Evolutionary conservation across 768 basidiomycete species (phyloP).

Genomic region (Suillus variegatus): DNA sequence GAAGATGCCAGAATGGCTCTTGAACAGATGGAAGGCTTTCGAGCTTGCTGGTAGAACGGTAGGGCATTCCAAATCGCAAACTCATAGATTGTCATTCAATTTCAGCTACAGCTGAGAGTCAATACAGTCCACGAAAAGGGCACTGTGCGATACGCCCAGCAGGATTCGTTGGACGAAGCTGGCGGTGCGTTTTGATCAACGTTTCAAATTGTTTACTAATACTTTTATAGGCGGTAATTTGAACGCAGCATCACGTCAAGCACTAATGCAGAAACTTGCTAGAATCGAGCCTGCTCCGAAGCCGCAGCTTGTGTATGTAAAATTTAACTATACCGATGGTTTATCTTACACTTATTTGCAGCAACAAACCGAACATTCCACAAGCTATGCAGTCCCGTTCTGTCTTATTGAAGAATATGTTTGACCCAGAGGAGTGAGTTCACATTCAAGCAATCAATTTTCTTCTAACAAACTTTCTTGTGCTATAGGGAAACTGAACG

Average conservation of each 20-base stretch:
- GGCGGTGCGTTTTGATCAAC: conserved; percentile 57
- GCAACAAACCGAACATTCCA: conserved; percentile 77
- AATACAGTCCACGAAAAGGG: conserved; percentile 95
- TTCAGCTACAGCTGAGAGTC: conserved; percentile 64
- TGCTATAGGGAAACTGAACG: conserved; percentile 82
- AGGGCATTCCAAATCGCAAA: conserved; percentile 28
- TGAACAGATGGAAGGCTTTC: conserved; percentile 99
- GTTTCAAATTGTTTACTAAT: conserved; percentile 13
- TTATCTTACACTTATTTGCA: conserved; percentile 28
- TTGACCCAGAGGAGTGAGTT: conserved; percentile 91
- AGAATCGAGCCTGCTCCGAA: conserved; percentile 75
- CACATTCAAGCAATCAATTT: conserved; percentile 5
- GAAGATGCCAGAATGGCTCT: conserved; percentile 96
- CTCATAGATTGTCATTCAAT: conserved; percentile 13
- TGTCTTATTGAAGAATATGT: conserved; percentile 93
- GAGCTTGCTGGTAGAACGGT: conserved; percentile 95
- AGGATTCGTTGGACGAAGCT: conserved; percentile 85
- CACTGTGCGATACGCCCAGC: conserved; percentile 68
- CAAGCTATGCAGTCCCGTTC: conserved; percentile 88
- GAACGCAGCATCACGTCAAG: conserved; percentile 97
- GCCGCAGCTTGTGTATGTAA: conserved; percentile 62
- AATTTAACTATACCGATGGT: conserved; percentile 15
- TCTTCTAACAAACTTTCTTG: conserved; percentile 9
- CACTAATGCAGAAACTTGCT: conserved; percentile 99
- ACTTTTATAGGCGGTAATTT: conserved; percentile 80